phyloP scores from a whole-genome alignment of 2,329 filamentous ascomycete species.

The Colletotrichum tropicicola region DNA sequence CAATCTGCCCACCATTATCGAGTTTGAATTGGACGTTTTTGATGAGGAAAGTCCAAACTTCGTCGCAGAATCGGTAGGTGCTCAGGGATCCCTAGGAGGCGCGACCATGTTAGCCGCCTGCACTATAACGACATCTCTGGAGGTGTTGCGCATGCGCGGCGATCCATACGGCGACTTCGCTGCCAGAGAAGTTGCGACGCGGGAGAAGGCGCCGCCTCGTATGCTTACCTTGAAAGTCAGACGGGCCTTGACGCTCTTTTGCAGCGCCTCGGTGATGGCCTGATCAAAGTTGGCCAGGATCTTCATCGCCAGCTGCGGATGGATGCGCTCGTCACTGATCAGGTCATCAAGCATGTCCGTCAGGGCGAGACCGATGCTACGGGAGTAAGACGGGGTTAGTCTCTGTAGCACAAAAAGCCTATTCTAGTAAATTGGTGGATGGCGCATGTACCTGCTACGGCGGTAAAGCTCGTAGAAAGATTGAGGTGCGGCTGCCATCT shows the following conservation, averaged over 20 bases:
- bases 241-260: conserved; percentile 90
- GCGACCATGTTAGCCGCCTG: background rate
- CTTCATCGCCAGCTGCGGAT: conserved; percentile 98
- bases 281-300: conserved; percentile 96
- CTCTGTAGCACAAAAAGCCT: conserved; percentile 33
- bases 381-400: conserved; percentile 30
- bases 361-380: conserved; percentile 89
- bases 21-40: conserved; percentile 99
- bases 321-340: conserved; percentile 93
- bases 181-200: background rate
- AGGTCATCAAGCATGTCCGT: conserved; percentile 98
- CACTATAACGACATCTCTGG: background rate
- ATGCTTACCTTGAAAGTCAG: conserved; percentile 88
- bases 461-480: conserved; percentile 95
- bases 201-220: background rate
- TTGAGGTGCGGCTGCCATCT: conserved; percentile 61
- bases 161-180: background rate
- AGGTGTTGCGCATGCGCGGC: background rate
- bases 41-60: conserved; percentile 99
- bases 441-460: conserved; percentile 84
- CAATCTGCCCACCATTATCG: conserved; percentile 77
- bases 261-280: conserved; percentile 88
- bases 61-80: conserved; percentile 99
- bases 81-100: conserved; percentile 84
- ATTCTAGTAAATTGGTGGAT: conserved; percentile 40